Evolutionary conservation across 176 grass and related monocot species (phyloP).

Genomic region (Oryza nivara): DNA sequence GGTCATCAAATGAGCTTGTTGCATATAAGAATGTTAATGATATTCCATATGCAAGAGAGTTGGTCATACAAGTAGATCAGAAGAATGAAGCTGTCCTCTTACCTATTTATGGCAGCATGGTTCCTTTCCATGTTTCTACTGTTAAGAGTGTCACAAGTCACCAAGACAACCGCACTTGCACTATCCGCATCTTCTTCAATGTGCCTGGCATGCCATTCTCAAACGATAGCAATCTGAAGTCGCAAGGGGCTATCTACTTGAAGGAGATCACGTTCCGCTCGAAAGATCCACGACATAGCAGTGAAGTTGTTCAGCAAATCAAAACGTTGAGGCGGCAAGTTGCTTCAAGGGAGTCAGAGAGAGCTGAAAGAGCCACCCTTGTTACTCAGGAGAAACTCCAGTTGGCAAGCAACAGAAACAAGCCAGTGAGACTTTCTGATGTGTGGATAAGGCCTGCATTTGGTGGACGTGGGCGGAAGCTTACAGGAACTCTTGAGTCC

Average conservation of each 20-base stretch:
- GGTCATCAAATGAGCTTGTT: constrained; percentile 69
- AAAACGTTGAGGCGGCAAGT: constrained; percentile 88
- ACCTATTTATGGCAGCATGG: constrained; percentile 84
- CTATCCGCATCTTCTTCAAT: constrained; percentile 80
- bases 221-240: constrained; percentile 69
- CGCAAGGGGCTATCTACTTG: constrained; percentile 72
- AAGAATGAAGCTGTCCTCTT: constrained; percentile 90
- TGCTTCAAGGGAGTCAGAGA: constrained; percentile 82
- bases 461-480: constrained; percentile 79
- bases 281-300: constrained; percentile 77
- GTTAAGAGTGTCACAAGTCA: constrained; percentile 81
- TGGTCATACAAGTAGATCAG: constrained; percentile 83
- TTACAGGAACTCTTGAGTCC: constrained; percentile 70
- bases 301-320: constrained; percentile 88
- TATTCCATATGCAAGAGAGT: constrained; percentile 61
- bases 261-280: constrained; percentile 88
- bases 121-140: constrained; percentile 92
- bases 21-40: constrained; percentile 86
- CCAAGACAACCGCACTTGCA: constrained; percentile 74
- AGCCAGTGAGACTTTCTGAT: constrained; percentile 68
- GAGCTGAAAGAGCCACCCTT: constrained; percentile 88
- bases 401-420: constrained; percentile 69
- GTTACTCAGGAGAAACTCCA: constrained; percentile 92
- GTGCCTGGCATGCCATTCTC: constrained; percentile 85
- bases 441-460: constrained; percentile 86